Conservation (phyloP, 1,284 basidiomycete genomes). For the Pyrrhoderma lamaoense region DNA sequence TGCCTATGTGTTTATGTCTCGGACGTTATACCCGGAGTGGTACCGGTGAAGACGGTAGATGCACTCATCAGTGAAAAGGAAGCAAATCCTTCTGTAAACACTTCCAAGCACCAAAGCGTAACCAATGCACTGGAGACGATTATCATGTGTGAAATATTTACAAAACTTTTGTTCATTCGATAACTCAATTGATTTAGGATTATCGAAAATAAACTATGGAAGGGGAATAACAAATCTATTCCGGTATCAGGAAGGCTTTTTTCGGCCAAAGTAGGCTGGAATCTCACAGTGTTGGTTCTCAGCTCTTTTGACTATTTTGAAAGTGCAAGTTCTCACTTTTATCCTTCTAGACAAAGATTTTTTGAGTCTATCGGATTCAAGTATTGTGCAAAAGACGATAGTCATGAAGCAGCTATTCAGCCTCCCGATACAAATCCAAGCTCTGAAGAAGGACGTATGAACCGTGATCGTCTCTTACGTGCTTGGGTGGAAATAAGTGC, state of each 20-base stretch:
- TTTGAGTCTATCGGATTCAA: slow-evolving; percentile 55
- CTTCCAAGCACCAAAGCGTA: slow-evolving; percentile 43
- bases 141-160: slow-evolving; percentile 41
- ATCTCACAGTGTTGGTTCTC: slow-evolving; percentile 43
- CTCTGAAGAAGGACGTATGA: slow-evolving; percentile 39
- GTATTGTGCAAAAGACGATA: slow-evolving; percentile 10
- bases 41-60: slow-evolving; percentile 47
- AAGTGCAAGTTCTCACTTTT: slow-evolving; percentile 6
- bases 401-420: slow-evolving; percentile 28
- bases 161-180: slow-evolving; percentile 20
- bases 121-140: slow-evolving; percentile 59
- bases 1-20: slow-evolving; percentile 64
- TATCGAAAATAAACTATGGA: slow-evolving; percentile 68
- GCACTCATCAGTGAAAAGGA: slow-evolving; percentile 38
- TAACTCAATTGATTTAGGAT: slow-evolving; percentile 35
- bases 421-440: slow-evolving; percentile 48
- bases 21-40: slow-evolving; percentile 60
- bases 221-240: slow-evolving; percentile 51
- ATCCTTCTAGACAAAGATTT: slow-evolving; percentile 37
- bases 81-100: slow-evolving; percentile 33
- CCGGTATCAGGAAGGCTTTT: slow-evolving; percentile 49
- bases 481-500: slow-evolving; percentile 70
- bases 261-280: slow-evolving; percentile 62
- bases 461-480: slow-evolving; percentile 55
- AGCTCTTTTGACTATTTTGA: background rate